Evolutionary conservation across 1,284 basidiomycete genomes (phyloP), one percentile per base, ranked within the genome.

Genomic region (Coriolopsis trogii): DNA sequence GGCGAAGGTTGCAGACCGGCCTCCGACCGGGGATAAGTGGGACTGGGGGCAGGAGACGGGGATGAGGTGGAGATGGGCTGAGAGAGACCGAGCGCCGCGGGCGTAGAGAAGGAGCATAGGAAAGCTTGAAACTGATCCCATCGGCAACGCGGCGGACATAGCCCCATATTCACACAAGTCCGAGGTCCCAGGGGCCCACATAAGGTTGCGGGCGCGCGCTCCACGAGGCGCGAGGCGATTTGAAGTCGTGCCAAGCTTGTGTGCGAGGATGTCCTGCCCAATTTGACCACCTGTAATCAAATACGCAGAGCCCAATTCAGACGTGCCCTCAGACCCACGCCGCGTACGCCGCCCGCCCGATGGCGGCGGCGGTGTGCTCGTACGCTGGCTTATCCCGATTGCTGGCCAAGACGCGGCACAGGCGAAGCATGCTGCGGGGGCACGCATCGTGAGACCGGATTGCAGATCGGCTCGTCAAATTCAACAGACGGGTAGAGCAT

Each of bases 71-170:
- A 50, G 47, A 55, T 53, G 34, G 29, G 20, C 28, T 24, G 33
- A 34, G 36, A 12, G 37, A 37, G 44, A 25, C 46, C 56, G 56
- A 53, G 39, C 46, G 51, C 46, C 46, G 48, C 34, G 52, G 52
- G 52, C 45, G 52, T 31, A 38, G 39, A 36, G 46, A 37, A 38
- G 29, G 30, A 23, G 41, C 46, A 31, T 48, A 40, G 38, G 49
- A 40, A 47, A 59, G 57, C 57, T 56, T 59, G 57, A 59, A 53
- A 56, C 57, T 59, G 57, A 59, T 59, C 41, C 39, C 43, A 55
- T 59, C 51, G 45, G 51, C 13, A 33, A 44, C 28, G 33, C 39
- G 40, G n/a, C 31, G 34, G 15, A 25, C 21, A 24, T 24, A 36
- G 29, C 8, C 47, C 26, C 40, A 49, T 15, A 12, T 38, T n/a